These are phyloP conservation scores for Neurospora sp. DNA, from an alignment of 495 filamentous ascomycete species.

Conservation along the genomic window DNA sequence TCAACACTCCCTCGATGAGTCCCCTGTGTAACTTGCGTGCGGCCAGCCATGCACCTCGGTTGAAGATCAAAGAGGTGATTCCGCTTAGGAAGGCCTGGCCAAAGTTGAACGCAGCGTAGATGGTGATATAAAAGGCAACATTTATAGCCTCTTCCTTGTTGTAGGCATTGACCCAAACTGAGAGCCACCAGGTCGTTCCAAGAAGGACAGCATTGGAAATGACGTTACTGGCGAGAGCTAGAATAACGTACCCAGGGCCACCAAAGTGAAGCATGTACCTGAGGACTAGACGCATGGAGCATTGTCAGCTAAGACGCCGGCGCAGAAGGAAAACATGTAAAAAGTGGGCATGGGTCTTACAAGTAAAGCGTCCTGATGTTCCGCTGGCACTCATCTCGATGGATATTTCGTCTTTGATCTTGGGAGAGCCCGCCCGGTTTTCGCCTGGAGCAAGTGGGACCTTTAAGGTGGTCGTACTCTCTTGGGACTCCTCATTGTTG, in stretches of 20 bases:
- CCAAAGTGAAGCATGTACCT: conserved; percentile 32
- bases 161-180: conserved; percentile 45
- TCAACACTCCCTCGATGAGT: conserved; percentile 35
- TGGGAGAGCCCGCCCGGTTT: background rate
- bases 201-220: conserved; percentile 21
- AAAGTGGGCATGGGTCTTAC: conserved; percentile 10
- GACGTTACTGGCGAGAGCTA: conserved; percentile 20
- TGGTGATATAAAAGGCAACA: conserved; percentile 27
- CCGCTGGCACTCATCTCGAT: conserved; percentile 21
- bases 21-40: conserved; percentile 35
- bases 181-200: conserved; percentile 29
- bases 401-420: conserved; percentile 4
- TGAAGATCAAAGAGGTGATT: conserved; percentile 24
- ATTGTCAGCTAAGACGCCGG: background rate
- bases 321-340: background rate
- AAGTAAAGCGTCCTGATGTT: conserved; percentile 21
- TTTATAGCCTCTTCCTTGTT: conserved; percentile 22
- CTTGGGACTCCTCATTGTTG: conserved; percentile 3
- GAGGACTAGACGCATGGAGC: conserved; percentile 11
- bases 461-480: conserved; percentile 13
- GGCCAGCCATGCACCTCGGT: conserved; percentile 34
- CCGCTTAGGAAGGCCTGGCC: conserved; percentile 23
- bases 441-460: conserved; percentile 12
- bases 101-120: conserved; percentile 25
- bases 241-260: conserved; percentile 19